Conservation (phyloP, 108 stramenopile species). For the Nannochloropsis gaditana region DNA sequence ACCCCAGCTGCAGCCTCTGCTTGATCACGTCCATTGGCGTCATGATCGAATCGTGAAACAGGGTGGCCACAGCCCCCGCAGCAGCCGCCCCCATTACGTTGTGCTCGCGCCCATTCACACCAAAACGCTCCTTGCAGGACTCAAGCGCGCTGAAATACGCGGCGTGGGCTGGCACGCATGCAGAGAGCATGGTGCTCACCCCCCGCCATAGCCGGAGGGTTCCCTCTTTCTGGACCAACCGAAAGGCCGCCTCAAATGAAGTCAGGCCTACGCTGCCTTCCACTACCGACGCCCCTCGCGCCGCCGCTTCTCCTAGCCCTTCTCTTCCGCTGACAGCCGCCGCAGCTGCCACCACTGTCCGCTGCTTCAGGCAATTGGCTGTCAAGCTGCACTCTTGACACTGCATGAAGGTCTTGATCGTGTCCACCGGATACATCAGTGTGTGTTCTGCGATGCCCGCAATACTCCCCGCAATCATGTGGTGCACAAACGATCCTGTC, state of each 20-base stretch:
- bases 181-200: conserved; percentile 82
- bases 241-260: background rate
- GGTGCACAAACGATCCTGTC: conserved; percentile 72
- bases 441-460: conserved; percentile 91
- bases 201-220: conserved; percentile 84
- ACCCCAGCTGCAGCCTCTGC: conserved; percentile 95
- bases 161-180: conserved; percentile 97
- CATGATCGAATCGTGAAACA: conserved; percentile 88
- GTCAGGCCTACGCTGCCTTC: background rate
- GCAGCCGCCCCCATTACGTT: conserved; percentile 55
- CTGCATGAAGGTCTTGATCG: conserved; percentile 94
- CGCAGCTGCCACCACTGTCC: background rate
- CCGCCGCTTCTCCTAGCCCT: background rate
- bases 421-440: conserved; percentile 88
- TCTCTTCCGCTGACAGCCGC: background rate
- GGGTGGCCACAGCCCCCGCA: conserved; percentile 77
- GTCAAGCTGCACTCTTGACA: conserved; percentile 32
- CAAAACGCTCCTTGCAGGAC: conserved; percentile 61
- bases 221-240: conserved; percentile 43
- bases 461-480: conserved; percentile 87
- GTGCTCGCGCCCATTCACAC: conserved; percentile 43
- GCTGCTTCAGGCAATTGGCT: background rate
- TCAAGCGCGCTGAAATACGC: conserved; percentile 92
- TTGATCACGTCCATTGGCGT: conserved; percentile 97
- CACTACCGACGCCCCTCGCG: background rate